Base-by-base conservation (phyloP, 2,329 filamentous ascomycete genomes). In the Tolypocladium ovalisporum region DNA sequence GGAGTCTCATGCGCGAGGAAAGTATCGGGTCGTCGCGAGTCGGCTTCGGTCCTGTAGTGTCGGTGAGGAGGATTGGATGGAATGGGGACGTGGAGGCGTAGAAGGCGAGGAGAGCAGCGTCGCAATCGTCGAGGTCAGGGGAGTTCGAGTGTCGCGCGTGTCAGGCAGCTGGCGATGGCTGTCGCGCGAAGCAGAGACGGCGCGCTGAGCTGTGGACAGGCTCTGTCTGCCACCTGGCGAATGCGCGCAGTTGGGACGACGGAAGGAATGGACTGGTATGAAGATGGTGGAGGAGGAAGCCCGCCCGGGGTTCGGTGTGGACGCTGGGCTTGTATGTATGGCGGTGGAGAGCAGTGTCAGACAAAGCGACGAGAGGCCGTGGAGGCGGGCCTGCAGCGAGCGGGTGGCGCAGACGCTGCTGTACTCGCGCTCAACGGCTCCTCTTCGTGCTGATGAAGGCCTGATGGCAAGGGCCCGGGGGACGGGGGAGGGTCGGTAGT, bases 251-350 rank as follows among this genome's bases (percentile, higher is more conserved):
- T 59, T 59, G 60, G 61, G 59, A 34, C 47, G 47, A 51, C 47
- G 47, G 19, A 17, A 67, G 61, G 69, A 69, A 63, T n/a, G 60
- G 70, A 71, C 66, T 66, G 66, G 65, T 67, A 67, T 64, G 62
- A 61, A 62, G 65, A 64, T 60, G 65, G 61, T 61, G 60, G 60
- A 62, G 62, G 62, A 61, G 62, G 63, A 63, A 34, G 47, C 29
- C 17, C 27, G 17, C 47, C 62, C 53, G 52, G 56, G 56, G 58
- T 42, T 56, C 15, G 54, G 56, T 52, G 59, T 54, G 55, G 57
- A 54, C 56, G 58, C 57, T 56, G 53, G 55, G 57, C 57, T 57
- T 59, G 60, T 64, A 63, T 62, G 63, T 58, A 61, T 51, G 62
- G 53, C 57, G 54, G 59, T 62, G 60, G 47, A 13, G 47, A 51